Percentiles rank a stretch among this genome's conserved stretches.
Evolutionary conservation across 208 protist genomes (phyloP).

Genomic region (Vickermania ingenoplastis): DNA sequence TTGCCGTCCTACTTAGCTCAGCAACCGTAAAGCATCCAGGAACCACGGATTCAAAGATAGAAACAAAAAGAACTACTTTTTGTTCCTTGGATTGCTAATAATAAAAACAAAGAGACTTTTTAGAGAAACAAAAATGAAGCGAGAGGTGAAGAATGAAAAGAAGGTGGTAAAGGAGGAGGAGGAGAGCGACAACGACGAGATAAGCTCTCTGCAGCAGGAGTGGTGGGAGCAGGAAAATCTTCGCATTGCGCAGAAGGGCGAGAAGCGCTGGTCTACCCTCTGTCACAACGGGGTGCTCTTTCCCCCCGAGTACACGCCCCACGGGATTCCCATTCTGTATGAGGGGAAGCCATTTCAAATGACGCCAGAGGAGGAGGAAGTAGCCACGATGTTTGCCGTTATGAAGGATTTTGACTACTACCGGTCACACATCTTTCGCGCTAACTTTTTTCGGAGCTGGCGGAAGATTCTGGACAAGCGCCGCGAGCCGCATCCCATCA

Average conservation of each 20-base stretch:
- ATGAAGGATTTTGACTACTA: constrained; percentile 93
- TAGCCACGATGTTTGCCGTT: constrained; percentile 97
- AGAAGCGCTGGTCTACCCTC: constrained; percentile 93
- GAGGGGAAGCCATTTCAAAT: constrained; percentile 89
- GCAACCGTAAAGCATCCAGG: too few species aligned
- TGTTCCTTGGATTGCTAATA: too few species aligned
- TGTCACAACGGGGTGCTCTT: constrained; percentile 97
- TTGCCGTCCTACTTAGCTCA: too few species aligned
- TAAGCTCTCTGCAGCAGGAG: constrained; percentile 43
- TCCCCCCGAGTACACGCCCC: constrained; percentile 93
- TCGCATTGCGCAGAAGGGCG: constrained; percentile 47
- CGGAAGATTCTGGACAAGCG: constrained; percentile 82
- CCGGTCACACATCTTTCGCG: constrained; percentile 90
- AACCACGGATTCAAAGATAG: too few species aligned
- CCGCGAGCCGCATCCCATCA: constrained; percentile 72
- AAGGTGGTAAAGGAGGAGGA: constrained; percentile 21
- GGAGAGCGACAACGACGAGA: constrained; percentile 28
- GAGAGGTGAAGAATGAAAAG: constrained; percentile 11
- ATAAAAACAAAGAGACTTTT: too few species aligned
- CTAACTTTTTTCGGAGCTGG: constrained; percentile 98
- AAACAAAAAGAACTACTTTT: too few species aligned
- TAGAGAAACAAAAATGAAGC: constrained; percentile 2
- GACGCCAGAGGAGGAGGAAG: constrained; percentile 94
- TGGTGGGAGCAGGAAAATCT: constrained; percentile 86
- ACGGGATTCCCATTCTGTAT: constrained; percentile 94